phyloP scores from a whole-genome alignment of 2,329 filamentous ascomycete species.

The Purpureocillium lavendulum region DNA sequence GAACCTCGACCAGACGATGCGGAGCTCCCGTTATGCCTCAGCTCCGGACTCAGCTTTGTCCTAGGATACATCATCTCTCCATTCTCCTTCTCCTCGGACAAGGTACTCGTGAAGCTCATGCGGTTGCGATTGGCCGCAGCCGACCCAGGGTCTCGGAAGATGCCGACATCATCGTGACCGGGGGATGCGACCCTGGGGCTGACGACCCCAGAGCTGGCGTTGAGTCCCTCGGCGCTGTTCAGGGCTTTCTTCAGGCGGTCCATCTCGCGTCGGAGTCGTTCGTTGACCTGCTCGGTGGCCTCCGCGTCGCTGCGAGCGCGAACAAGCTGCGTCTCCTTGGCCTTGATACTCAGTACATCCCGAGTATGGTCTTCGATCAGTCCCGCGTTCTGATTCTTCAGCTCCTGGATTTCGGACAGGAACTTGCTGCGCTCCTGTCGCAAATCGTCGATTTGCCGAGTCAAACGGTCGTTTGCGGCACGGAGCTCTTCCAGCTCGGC shows the following conservation, averaged over 20 bases:
- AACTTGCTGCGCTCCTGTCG: slow-evolving; percentile 75
- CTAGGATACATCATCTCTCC: slow-evolving; percentile 39
- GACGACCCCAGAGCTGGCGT: no score
- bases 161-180: slow-evolving; percentile 49
- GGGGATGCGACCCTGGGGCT: slow-evolving; percentile 34
- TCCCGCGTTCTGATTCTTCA: slow-evolving; percentile 94
- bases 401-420: slow-evolving; percentile 79
- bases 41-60: slow-evolving; percentile 47
- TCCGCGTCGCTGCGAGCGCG: slow-evolving; percentile 86
- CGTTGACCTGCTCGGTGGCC: slow-evolving; percentile 76
- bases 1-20: slow-evolving; percentile 50
- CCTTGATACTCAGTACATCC: slow-evolving; percentile 92
- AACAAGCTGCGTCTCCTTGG: slow-evolving; percentile 95
- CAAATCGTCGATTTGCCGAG: slow-evolving; percentile 69
- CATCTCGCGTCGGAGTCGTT: slow-evolving; percentile 77
- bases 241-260: slow-evolving; percentile 88
- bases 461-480: slow-evolving; percentile 69
- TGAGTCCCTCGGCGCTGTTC: slow-evolving; percentile 48
- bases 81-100: slow-evolving; percentile 75
- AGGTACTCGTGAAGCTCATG: slow-evolving; percentile 54
- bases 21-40: slow-evolving; percentile 41
- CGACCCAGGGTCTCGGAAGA: slow-evolving; percentile 45
- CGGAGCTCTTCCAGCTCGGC: slow-evolving; percentile 90
- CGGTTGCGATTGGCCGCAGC: slow-evolving; percentile 36
- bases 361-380: slow-evolving; percentile 95